Base-by-base conservation (phyloP, 2,329 filamentous ascomycete species). In the Truncatella angustata region DNA sequence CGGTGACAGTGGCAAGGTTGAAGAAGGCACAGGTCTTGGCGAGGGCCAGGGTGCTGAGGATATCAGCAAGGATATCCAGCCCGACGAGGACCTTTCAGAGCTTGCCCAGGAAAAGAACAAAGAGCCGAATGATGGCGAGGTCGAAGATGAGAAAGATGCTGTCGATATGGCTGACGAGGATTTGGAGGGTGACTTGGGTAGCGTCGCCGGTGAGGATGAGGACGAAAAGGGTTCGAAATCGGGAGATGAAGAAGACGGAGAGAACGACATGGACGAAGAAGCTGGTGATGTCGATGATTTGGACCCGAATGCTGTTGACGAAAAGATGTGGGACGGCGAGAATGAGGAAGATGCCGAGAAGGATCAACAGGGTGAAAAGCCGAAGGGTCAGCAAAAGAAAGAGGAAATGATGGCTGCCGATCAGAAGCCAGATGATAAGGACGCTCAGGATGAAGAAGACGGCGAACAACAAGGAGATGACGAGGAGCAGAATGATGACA, bases 281-380 rank as follows among this genome's bases (percentile, higher is more conserved):
- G 82, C 88, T 4, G 94, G 92, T 1, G 88, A 91, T 62, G 91
- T 97, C 10, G 90, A 97, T 71, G 91, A 96, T 62, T 77, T 96
- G 37, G 93, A 96, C 60, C 87, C 91, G 11, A 88, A 85, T 14
- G 90, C 93, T 18, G 88, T 97, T 1, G 95, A 99, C 66, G 95
- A 99, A 73, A 99, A 97, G 77, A 91, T 97, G 82, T 99, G 94
- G 94, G 92, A 99, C 70, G 92, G 91, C 35, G 85, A 86, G 42
- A 85, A 87, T 49, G 86, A 90, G 39, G 81, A 92, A 40, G 85
- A 92, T 44, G 85, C 88, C 1, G 88, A 93, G 44, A 94, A 94
- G 60, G 88, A 97, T 40, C 88, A 90, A 63, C 78, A 90, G 63
- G 86, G 84, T 5, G 85, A 91, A 50, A 80, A 90, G 54, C 75